Evolutionary conservation across 129 eudicot genomes (phyloP).

Genomic region (Tanacetum coccineum): DNA sequence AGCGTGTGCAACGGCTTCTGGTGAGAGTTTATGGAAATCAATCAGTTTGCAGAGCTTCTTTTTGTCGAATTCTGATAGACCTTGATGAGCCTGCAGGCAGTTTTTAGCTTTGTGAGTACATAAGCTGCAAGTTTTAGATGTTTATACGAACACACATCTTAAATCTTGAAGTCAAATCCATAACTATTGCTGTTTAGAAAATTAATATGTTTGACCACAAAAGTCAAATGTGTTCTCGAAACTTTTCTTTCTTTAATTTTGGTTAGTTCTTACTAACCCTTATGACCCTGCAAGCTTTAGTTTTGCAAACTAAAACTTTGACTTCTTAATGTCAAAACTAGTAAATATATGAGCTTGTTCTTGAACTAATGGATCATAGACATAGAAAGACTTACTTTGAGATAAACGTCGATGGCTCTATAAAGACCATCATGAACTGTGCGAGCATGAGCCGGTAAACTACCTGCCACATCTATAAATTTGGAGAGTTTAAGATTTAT

Average conservation of each 20-base stretch:
- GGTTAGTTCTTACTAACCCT: not conserved
- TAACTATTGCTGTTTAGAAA: not conserved
- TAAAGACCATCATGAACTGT: constrained; percentile 79
- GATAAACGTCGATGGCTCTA: constrained; percentile 86
- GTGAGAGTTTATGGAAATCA: constrained; percentile 90
- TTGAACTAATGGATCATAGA: not conserved
- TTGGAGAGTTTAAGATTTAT: constrained; percentile 82
- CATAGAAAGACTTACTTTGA: constrained; percentile 54
- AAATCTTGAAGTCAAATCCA: not conserved
- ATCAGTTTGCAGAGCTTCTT: constrained; percentile 79
- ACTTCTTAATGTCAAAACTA: constrained; percentile 9
- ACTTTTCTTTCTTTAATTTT: not conserved
- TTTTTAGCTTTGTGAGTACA: constrained; percentile 9
- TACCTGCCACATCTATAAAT: constrained; percentile 77
- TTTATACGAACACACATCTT: too few relatives aligned
- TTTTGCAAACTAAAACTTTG: not conserved
- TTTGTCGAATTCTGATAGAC: constrained; percentile 68
- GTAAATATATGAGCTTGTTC: not conserved
- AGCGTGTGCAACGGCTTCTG: constrained; percentile 91
- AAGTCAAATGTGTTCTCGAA: not conserved
- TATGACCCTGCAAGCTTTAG: not conserved
- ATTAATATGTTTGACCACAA: not conserved
- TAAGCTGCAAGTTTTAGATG: not conserved
- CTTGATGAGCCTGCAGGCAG: constrained; percentile 73
- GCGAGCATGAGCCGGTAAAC: constrained; percentile 86